phyloP scores from a whole-genome alignment of 2,329 filamentous ascomycete genomes.

The Penicillium sp. region DNA sequence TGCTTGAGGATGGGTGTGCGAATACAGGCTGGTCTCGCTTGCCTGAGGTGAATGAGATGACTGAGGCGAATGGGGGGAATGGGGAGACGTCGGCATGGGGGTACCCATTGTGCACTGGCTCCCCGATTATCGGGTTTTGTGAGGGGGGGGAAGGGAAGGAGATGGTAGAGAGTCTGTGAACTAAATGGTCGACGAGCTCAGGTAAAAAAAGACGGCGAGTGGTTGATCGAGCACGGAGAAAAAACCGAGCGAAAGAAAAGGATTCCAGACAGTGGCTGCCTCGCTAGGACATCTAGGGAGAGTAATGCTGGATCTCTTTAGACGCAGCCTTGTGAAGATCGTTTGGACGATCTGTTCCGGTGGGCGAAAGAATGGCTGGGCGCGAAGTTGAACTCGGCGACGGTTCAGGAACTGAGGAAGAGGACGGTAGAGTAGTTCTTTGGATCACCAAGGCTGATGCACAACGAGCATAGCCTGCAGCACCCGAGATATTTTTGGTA shows the following conservation, averaged over 20 bases:
- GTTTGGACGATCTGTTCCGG: conserved; percentile 1
- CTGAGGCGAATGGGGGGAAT: conserved; percentile 14
- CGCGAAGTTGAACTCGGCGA: neutral
- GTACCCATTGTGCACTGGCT: conserved; percentile 19
- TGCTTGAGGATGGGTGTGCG: conserved; percentile 10
- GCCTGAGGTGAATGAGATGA: conserved; percentile 19
- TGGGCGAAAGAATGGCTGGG: neutral
- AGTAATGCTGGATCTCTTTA: conserved; percentile 14
- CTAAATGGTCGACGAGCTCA: neutral
- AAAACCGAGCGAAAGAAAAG: neutral
- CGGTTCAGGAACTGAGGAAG: neutral
- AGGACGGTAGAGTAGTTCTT: neutral
- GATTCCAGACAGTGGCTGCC: neutral
- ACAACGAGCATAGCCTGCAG: conserved; percentile 11
- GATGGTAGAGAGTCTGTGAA: neutral
- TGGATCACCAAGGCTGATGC: conserved; percentile 1
- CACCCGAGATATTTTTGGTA: conserved; percentile 25
- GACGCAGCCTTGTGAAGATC: conserved; percentile 8
- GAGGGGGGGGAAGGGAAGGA: neutral
- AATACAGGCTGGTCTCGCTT: conserved; percentile 19
- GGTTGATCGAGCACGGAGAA: neutral
- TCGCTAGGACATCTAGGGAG: conserved; percentile 12
- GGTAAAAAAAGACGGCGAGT: neutral
- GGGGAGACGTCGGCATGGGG: conserved; percentile 19
- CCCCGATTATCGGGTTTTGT: conserved; percentile 5